Evolutionary conservation across 2,329 filamentous ascomycete species (phyloP), one percentile per base, ranked within the genome.

Genomic region (Colletotrichum caudatum): DNA sequence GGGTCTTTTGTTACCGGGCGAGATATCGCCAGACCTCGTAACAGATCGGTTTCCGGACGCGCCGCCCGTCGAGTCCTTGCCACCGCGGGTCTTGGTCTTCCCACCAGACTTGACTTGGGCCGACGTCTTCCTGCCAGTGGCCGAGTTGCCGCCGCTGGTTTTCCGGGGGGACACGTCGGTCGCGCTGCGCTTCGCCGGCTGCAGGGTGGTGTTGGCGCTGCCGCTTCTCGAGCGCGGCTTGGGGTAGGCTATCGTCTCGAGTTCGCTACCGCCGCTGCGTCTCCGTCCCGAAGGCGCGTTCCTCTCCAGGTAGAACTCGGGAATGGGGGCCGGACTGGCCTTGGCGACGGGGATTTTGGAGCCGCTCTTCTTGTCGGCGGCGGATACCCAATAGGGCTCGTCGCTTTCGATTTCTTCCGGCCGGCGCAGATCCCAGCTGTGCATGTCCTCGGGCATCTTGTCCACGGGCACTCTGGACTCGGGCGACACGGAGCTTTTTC

Each of bases 271-370:
- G 73, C 85, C 86, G 71, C 87, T 89, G 75, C 86, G 84, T 75
- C 87, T 89, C 67, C 94, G 89, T 66, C 87, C 83, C 56, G 92
- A 84, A 29, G 90, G 90, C 33, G 89, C 90, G 76, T 94, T 92
- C 74, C 94, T 89, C 75, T 95, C 94, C 57, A 94, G 85, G 74
- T 91, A 89, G 61, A 92, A 89, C 63, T 88, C 81, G 2, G 93
- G 89, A 70, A 97, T 91, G 14, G 94, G 94, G 26, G 90, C 88
- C 2, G 93, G 92, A 78, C 94, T 97, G 18, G 88, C 84, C 76
- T 94, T 95, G 39, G 94, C 91, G 48, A 98, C 87, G 1, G 96
- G 96, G 78, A 99, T 98, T 65, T 94, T 91, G 54, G 73, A 74
- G 84, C 82, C 89, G 83, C 85, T 88, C 82, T 87, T 92, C 77